These are phyloP conservation scores for Aureobasidium leucospermi DNA, from an alignment of 2,329 filamentous ascomycete genomes.

Conservation along the genomic window DNA sequence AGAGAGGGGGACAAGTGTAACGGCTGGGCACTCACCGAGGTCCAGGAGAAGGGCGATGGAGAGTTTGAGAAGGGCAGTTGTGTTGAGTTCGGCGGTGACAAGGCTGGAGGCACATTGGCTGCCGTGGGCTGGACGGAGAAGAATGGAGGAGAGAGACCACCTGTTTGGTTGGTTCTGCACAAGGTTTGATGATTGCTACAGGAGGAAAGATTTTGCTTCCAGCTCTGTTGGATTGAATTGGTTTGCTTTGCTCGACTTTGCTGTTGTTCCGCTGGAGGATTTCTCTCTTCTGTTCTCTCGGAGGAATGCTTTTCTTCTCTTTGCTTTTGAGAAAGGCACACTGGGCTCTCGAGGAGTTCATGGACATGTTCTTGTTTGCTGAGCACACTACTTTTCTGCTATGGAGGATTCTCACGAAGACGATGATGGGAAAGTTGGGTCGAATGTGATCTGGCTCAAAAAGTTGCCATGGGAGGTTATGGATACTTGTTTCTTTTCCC, in stretches of 20 bases:
- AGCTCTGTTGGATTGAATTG: not conserved
- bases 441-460: no score
- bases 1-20: constrained; percentile 18
- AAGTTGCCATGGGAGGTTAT: no score
- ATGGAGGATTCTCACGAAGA: no score
- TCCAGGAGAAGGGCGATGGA: constrained; percentile 25
- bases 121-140: constrained; percentile 28
- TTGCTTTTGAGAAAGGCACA: no score
- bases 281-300: no score
- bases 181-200: constrained; percentile 14
- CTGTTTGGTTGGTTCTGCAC: constrained; percentile 30
- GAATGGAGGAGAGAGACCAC: constrained; percentile 24
- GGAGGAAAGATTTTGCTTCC: not conserved
- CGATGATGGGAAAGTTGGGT: no score
- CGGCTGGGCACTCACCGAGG: constrained; percentile 27
- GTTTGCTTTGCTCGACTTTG: not conserved
- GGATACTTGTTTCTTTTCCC: no score
- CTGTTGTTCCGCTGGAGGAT: not conserved
- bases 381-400: no score
- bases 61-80: constrained; percentile 26
- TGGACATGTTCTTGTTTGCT: no score
- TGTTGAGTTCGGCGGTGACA: constrained; percentile 23
- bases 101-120: constrained; percentile 22
- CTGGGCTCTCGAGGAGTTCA: no score
- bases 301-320: no score